A percentile compares a stretch with the other conserved stretches of the same genome.
Conservation (phyloP, 257 asterid species). For the Haberlea rhodopensis region DNA sequence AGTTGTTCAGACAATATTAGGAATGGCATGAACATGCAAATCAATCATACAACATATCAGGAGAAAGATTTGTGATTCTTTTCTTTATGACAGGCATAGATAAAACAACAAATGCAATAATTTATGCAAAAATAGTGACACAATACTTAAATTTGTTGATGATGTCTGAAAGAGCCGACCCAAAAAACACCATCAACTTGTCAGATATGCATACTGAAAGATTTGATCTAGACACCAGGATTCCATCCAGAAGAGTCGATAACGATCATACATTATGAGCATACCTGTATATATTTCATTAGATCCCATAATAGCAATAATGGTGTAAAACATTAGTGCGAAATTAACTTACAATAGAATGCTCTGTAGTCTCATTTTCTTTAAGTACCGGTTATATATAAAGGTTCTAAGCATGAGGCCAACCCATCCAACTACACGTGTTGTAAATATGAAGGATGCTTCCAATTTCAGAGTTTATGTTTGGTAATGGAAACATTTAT, state of each 20-base stretch:
- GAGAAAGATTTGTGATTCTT: too few relatives aligned
- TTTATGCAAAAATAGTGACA: too few relatives aligned
- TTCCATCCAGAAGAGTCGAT: constrained; percentile 46
- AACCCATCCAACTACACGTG: constrained; percentile 86
- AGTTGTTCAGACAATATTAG: too few relatives aligned
- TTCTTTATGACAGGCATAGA: too few relatives aligned
- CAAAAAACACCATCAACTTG: too few relatives aligned
- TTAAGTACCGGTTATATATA: constrained; percentile 67
- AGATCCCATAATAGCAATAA: background rate
- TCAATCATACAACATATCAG: too few relatives aligned
- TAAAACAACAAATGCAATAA: too few relatives aligned
- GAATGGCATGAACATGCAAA: too few relatives aligned
- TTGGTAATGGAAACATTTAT: constrained; percentile 94
- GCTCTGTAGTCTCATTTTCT: constrained; percentile 66
- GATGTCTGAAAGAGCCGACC: too few relatives aligned
- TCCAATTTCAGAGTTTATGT: constrained; percentile 72
- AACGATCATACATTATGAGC: constrained; percentile 72
- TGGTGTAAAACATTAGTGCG: constrained; percentile 18
- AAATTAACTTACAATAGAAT: constrained; percentile 73
- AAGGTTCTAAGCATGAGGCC: constrained; percentile 91
- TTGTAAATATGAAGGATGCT: constrained; percentile 89
- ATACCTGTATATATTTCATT: constrained; percentile 47
- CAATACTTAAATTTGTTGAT: too few relatives aligned
- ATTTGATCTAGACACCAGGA: too few relatives aligned
- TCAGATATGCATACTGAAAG: too few relatives aligned